A percentile compares a stretch with the other conserved stretches of the same genome.
Conservation (phyloP, 106 monocot species). For the Apostasia ramifera region DNA sequence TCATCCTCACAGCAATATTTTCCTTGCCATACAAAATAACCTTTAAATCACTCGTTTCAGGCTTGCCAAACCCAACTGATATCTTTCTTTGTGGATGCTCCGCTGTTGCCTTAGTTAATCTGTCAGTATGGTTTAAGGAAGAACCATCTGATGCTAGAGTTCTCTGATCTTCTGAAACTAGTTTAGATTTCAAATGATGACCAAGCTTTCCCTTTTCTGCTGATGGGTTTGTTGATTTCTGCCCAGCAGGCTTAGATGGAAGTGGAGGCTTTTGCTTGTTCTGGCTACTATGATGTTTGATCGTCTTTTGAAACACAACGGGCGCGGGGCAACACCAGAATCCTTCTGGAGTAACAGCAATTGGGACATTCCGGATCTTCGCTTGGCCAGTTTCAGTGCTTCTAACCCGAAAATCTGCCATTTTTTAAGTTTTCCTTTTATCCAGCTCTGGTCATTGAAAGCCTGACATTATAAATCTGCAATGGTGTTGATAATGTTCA, state of each 20-base stretch:
- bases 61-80: constrained; percentile 84
- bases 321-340: constrained; percentile 98
- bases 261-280: constrained; percentile 36
- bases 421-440: neutral
- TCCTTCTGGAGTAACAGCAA: constrained; percentile 95
- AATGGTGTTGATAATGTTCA: neutral
- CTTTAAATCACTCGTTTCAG: constrained; percentile 78
- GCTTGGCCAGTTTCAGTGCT: constrained; percentile 50
- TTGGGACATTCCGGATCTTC: constrained; percentile 85
- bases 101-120: constrained; percentile 18
- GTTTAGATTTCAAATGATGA: constrained; percentile 28
- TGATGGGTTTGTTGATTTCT: constrained; percentile 31
- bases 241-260: constrained; percentile 35
- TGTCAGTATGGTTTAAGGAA: constrained; percentile 27
- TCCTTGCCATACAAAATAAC: constrained; percentile 84
- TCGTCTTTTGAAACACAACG: constrained; percentile 77
- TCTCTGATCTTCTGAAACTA: constrained; percentile 51
- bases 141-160: constrained; percentile 22
- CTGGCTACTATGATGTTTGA: constrained; percentile 62
- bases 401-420: constrained; percentile 56
- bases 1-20: constrained; percentile 80
- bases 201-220: constrained; percentile 36
- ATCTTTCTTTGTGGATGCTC: constrained; percentile 63
- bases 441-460: neutral
- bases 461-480: constrained; percentile 3